Percentiles rank a stretch among this genome's conserved stretches.
phyloP scores from a whole-genome alignment of 179 eudicot genomes.

The Heliamphora pulchella region DNA sequence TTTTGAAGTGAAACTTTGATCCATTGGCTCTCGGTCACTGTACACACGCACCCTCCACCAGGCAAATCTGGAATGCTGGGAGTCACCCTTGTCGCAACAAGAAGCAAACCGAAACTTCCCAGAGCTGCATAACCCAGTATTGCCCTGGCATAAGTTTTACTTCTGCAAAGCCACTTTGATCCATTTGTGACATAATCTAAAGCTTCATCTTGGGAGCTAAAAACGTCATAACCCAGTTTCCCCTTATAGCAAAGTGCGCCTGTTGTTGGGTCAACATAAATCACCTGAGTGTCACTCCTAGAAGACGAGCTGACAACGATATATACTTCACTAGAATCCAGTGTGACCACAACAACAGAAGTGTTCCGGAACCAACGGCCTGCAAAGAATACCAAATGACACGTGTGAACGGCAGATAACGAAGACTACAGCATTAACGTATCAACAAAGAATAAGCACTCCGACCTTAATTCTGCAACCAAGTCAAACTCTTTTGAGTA shows the following conservation, averaged over 20 bases:
- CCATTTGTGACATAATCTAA: constrained; percentile 73
- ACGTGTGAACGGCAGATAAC: background rate
- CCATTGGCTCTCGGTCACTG: constrained; percentile 90
- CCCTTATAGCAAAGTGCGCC: constrained; percentile 66
- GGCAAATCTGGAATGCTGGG: constrained; percentile 71
- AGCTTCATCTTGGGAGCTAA: constrained; percentile 79
- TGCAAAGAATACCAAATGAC: constrained; percentile 27
- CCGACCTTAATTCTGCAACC: background rate
- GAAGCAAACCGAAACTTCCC: constrained; percentile 65
- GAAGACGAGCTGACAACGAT: constrained; percentile 63
- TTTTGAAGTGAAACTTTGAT: constrained; percentile 72
- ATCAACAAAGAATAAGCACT: background rate
- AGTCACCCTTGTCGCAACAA: constrained; percentile 79
- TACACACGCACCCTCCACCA: constrained; percentile 77
- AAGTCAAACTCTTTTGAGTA: background rate
- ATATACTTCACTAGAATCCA: constrained; percentile 80
- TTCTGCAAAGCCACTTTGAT: constrained; percentile 69
- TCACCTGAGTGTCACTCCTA: constrained; percentile 72
- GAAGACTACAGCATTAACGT: background rate
- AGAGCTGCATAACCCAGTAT: constrained; percentile 87
- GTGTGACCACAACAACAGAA: constrained; percentile 65
- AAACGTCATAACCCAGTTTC: constrained; percentile 62
- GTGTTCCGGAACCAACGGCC: constrained; percentile 56
- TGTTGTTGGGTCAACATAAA: constrained; percentile 89
- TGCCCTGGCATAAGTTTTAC: constrained; percentile 61